Evolutionary conservation across 2,329 filamentous ascomycete genomes (phyloP).

Genomic region (Pleoardoris graminearum): DNA sequence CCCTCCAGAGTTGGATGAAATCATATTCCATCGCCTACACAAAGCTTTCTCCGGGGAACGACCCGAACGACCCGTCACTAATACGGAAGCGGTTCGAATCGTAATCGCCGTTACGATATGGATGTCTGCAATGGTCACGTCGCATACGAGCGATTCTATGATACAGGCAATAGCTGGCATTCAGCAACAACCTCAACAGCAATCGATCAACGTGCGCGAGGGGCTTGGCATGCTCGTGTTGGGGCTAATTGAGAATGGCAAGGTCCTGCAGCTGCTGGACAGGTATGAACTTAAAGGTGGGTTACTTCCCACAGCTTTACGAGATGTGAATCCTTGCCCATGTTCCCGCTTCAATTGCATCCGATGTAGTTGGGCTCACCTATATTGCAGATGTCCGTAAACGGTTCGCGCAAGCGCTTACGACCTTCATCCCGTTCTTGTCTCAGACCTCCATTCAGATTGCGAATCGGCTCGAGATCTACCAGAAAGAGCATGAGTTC

Average conservation of each 20-base stretch:
- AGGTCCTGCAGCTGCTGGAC: conserved; percentile 59
- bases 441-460: conserved; percentile 58
- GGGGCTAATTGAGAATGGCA: conserved; percentile 63
- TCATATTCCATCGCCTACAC: conserved; percentile 43
- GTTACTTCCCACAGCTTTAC: conserved; percentile 14
- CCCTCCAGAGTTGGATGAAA: conserved; percentile 43
- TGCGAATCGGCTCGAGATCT: conserved; percentile 45
- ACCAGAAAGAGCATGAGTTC: conserved; percentile 48
- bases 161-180: conserved; percentile 46
- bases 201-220: conserved; percentile 65
- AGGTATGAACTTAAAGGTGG: conserved; percentile 59
- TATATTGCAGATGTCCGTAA: conserved; percentile 35
- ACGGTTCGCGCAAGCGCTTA: conserved; percentile 35
- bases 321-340: not conserved
- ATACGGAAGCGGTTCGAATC: conserved; percentile 35
- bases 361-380: conserved; percentile 15
- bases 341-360: not conserved
- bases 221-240: conserved; percentile 67
- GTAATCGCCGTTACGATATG: conserved; percentile 39
- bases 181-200: conserved; percentile 54
- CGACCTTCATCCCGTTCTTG: conserved; percentile 47
- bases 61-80: conserved; percentile 35
- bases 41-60: conserved; percentile 38
- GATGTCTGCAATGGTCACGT: conserved; percentile 47
- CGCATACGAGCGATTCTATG: conserved; percentile 45